Base-by-base conservation (phyloP, 257 asterid genomes). In the Scutellaria minor region DNA sequence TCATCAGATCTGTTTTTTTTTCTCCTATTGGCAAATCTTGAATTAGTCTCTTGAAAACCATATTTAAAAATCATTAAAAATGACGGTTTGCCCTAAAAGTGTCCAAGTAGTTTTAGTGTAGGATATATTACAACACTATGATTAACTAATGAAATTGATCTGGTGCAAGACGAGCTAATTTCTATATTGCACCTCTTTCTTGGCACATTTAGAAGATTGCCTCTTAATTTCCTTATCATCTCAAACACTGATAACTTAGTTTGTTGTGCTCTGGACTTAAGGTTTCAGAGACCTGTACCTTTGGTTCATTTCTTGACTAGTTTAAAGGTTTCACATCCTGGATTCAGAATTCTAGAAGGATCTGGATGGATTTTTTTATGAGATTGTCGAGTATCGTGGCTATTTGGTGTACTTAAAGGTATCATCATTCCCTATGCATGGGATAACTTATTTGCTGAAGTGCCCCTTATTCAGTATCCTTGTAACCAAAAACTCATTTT, bases 361-460 rank as follows among this genome's bases (percentile, higher is more conserved):
- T 55, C 51, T 44, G 59, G 64, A 51, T 42, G 70, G 66, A 8
- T 65, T 53, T 22, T 58, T 52, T 9, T 55, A 35, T 80, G 63
- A 4, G 27, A 24, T 24, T 24, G 5, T 31, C 35, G 5, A 31
- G 37, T 31, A 31, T 31, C 37, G 4, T 48, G 68, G 35, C 40
- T 44, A 14, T 8, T 60, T 9, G 18, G 39, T 50, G 13, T 27
- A 48, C 18, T 73, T 5, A 41, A 64, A 68, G 68, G 75, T 78
- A 68, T 67, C 67, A 31, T 51, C 12, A 18, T 54, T 31, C 37
- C 37, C 37, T 31, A 31, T 31, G 37, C 37, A 31, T 31, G 37
- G 37, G 37, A 31, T 31, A 67, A 46, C 78, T 12, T 66, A 15
- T 67, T 42, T 54, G 66, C 53, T 65, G 12, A 51, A 4, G 8